Conservation (phyloP, 495 filamentous ascomycete species). For the Trichoderma erinaceum region DNA sequence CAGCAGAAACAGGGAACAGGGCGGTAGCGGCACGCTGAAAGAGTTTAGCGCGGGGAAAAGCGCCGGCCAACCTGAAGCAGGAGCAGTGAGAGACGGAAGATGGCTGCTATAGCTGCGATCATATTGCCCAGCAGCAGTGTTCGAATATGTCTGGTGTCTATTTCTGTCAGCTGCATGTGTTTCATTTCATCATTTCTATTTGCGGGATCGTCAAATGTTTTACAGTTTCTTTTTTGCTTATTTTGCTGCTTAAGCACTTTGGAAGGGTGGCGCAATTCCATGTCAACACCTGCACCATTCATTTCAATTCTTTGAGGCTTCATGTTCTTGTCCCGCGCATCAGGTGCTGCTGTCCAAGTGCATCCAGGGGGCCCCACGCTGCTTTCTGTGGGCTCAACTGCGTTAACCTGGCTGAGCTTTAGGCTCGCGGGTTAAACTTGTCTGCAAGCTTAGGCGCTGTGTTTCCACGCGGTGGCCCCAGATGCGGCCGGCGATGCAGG, state of each 20-base stretch:
- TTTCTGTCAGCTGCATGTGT: too few relatives aligned
- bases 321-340: background rate
- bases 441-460: constrained; percentile 12
- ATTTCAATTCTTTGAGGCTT: background rate
- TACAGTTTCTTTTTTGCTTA: too few relatives aligned
- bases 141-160: too few relatives aligned
- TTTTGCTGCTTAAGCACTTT: too few relatives aligned
- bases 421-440: constrained; percentile 12
- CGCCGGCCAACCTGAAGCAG: constrained; percentile 8
- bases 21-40: background rate
- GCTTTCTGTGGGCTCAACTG: background rate
- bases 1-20: background rate
- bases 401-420: background rate
- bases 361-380: background rate
- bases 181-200: too few relatives aligned
- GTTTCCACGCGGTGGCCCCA: background rate
- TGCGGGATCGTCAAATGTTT: too few relatives aligned
- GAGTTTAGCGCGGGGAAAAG: background rate
- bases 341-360: background rate
- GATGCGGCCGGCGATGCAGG: background rate
- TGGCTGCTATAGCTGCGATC: background rate
- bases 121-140: too few relatives aligned
- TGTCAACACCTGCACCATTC: background rate
- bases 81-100: background rate
- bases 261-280: background rate